Percentiles rank a stretch among this genome's conserved stretches.
Evolutionary conservation across 2,329 filamentous ascomycete species (phyloP).

Genomic region (Rutstroemia sp.): DNA sequence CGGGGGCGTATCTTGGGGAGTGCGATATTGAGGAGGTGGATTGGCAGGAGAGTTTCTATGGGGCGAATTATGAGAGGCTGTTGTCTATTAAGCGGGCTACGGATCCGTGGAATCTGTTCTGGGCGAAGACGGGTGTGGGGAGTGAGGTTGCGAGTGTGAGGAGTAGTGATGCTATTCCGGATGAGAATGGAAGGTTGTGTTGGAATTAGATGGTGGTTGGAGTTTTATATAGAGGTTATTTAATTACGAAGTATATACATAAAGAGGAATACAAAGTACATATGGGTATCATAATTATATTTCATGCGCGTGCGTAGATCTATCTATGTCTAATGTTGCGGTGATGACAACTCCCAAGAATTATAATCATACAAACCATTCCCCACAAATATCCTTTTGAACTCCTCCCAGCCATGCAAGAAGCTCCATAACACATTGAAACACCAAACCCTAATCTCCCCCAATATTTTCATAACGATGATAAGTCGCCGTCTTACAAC

Average conservation of each 20-base stretch:
- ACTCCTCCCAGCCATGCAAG: no score
- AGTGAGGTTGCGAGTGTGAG: constrained; percentile 32
- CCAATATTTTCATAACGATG: not conserved
- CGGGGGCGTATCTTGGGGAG: constrained; percentile 10
- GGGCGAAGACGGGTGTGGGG: constrained; percentile 12
- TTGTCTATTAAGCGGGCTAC: constrained; percentile 12
- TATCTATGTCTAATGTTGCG: no score
- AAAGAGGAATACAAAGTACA: not conserved
- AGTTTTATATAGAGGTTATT: not conserved
- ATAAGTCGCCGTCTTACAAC: not conserved
- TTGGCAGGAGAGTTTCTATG: constrained; percentile 33
- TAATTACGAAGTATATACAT: not conserved
- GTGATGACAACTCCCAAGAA: no score
- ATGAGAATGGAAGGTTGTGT: constrained; percentile 7
- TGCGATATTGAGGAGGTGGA: constrained; percentile 10
- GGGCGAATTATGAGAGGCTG: constrained; percentile 18
- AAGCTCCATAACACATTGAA: no score
- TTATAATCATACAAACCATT: no score
- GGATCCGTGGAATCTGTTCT: constrained; percentile 17
- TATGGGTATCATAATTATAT: not conserved
- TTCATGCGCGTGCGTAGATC: not conserved
- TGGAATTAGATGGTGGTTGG: not conserved
- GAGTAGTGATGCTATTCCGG: constrained; percentile 1
- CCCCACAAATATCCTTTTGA: no score
- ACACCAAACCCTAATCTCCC: no score